Percentiles rank a stretch among this genome's conserved stretches.
These are phyloP conservation scores for Prunus fruticosa DNA, from an alignment of 306 rosid genomes.

Conservation along the genomic window DNA sequence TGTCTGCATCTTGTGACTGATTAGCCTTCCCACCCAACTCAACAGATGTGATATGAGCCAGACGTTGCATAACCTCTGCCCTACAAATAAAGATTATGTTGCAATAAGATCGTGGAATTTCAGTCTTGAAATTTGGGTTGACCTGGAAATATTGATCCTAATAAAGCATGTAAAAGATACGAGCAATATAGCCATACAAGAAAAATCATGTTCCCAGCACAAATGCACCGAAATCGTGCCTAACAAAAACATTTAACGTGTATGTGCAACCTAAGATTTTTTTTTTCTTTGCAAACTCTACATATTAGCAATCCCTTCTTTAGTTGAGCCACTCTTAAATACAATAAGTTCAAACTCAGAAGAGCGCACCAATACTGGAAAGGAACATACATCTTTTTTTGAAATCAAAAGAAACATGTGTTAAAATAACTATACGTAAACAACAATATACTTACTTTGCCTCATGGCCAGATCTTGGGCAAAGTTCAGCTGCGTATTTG, in stretches of 20 bases:
- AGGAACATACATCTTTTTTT: background rate
- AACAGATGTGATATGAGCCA: conserved; percentile 80
- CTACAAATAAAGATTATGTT: conserved; percentile 49
- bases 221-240: background rate
- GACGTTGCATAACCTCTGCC: conserved; percentile 86
- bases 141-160: background rate
- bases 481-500: conserved; percentile 92
- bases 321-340: background rate
- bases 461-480: conserved; percentile 87
- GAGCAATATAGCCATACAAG: background rate
- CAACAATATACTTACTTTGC: conserved; percentile 60
- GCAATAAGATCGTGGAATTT: background rate
- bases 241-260: background rate
- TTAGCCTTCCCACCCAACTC: conserved; percentile 98
- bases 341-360: conserved; percentile 3
- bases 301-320: background rate
- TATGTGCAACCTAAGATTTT: background rate
- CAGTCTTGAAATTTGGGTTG: conserved; percentile 1
- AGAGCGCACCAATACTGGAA: background rate
- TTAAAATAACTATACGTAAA: conserved; percentile 3
- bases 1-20: conserved; percentile 88
- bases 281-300: background rate
- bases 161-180: background rate
- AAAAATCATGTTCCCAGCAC: conserved; percentile 7
- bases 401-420: background rate